A percentile compares a stretch with the other conserved stretches of the same genome.
Conservation (phyloP, 495 filamentous ascomycete genomes). For the Penicillium paxilli region DNA sequence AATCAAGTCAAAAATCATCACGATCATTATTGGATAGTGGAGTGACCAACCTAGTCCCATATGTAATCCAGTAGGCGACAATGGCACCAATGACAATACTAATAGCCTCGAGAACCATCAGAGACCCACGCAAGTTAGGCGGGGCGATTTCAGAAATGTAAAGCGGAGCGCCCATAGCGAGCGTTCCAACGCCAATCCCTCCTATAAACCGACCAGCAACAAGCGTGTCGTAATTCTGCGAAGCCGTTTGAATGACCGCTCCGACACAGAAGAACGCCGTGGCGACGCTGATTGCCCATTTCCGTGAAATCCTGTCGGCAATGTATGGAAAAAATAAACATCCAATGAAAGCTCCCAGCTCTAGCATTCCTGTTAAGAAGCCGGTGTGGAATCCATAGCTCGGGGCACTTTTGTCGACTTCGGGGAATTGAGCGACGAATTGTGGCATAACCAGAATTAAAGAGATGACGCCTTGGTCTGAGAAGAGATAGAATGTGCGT, state of each 20-base stretch:
- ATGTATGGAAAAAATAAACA: conserved; percentile 25
- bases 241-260: conserved; percentile 50
- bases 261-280: conserved; percentile 54
- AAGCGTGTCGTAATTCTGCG: conserved; percentile 56
- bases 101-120: conserved; percentile 10
- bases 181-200: conserved; percentile 71
- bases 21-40: not conserved
- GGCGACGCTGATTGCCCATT: conserved; percentile 53
- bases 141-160: conserved; percentile 14
- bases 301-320: conserved; percentile 36
- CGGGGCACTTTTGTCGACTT: conserved; percentile 11
- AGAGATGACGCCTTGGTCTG: conserved; percentile 21
- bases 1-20: not conserved
- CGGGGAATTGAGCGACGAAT: conserved; percentile 21
- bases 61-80: conserved; percentile 17
- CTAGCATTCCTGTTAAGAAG: conserved; percentile 24
- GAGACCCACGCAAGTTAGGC: conserved; percentile 11
- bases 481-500: not conserved
- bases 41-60: conserved; percentile 2
- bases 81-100: conserved; percentile 42
- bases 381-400: conserved; percentile 18
- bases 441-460: conserved; percentile 26
- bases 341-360: conserved; percentile 27
- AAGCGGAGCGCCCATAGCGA: conserved; percentile 65
- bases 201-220: conserved; percentile 66